These are phyloP conservation scores for Phytophthora gonapodyides DNA, from an alignment of 352 stramenopile genomes.

Conservation along the genomic window DNA sequence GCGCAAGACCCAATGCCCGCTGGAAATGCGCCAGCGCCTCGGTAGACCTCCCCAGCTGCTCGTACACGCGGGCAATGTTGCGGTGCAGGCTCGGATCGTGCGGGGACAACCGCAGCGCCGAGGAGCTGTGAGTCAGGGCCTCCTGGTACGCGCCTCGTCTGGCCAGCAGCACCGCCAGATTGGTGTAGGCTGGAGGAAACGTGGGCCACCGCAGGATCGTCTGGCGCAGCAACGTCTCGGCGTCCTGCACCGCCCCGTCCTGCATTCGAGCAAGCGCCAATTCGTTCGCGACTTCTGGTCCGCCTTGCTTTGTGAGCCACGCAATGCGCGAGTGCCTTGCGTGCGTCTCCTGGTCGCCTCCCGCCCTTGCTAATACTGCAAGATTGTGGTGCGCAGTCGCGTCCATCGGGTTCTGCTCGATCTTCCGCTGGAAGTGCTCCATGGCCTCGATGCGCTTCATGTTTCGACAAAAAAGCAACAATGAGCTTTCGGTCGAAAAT, in stretches of 20 bases:
- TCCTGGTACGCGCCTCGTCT: conserved; percentile 49
- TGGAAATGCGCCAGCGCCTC: conserved; percentile 59
- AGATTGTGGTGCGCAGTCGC: conserved; percentile 59
- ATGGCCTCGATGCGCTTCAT: conserved; percentile 65
- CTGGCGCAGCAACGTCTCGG: conserved; percentile 45
- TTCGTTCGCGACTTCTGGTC: conserved; percentile 66
- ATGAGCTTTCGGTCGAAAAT: background rate
- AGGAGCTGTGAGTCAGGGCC: conserved; percentile 41
- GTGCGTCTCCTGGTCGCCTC: conserved; percentile 47
- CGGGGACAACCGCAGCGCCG: conserved; percentile 47
- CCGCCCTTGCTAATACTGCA: conserved; percentile 56
- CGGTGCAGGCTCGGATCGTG: conserved; percentile 55
- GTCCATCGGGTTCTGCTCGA: conserved; percentile 61
- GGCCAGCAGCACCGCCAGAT: conserved; percentile 55
- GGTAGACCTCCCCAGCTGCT: conserved; percentile 49
- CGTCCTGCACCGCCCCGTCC: conserved; percentile 45
- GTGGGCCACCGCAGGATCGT: conserved; percentile 51
- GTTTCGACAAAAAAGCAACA: background rate
- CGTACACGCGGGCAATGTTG: conserved; percentile 61
- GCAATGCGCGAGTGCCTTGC: conserved; percentile 60
- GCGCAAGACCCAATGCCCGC: conserved; percentile 37
- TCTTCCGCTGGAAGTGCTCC: conserved; percentile 63
- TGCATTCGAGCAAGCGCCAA: conserved; percentile 57
- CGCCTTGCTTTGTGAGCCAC: conserved; percentile 56
- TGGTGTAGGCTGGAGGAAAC: conserved; percentile 59